phyloP scores from a whole-genome alignment of 2,329 filamentous ascomycete genomes.

The Verticillium nubilum region DNA sequence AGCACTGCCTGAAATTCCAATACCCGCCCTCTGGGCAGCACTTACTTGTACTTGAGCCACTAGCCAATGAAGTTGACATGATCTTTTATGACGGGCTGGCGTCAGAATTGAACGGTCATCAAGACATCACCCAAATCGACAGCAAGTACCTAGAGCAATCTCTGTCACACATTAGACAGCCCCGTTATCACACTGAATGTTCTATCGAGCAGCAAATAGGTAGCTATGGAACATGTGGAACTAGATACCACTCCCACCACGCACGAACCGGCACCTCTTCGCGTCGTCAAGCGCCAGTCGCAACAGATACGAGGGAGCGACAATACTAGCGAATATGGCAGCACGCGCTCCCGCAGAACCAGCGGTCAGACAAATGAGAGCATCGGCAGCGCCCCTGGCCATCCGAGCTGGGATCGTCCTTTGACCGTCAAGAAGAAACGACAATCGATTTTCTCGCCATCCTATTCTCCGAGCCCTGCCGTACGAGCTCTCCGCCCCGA shows the following conservation, averaged over 20 bases:
- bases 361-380: constrained; percentile 20
- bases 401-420: constrained; percentile 15
- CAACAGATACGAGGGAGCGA: constrained; percentile 1
- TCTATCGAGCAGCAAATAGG: neutral
- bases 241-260: neutral
- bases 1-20: constrained; percentile 17
- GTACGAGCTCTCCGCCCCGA: neutral
- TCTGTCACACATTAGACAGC: neutral
- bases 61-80: neutral
- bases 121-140: neutral
- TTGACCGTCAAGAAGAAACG: constrained; percentile 30
- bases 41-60: neutral
- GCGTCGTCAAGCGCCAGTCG: constrained; percentile 38
- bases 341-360: neutral
- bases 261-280: constrained; percentile 36
- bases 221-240: neutral
- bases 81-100: neutral
- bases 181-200: neutral
- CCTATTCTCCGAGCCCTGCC: neutral
- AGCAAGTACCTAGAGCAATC: neutral
- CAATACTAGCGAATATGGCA: neutral
- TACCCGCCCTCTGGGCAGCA: neutral
- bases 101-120: neutral
- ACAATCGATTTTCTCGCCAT: constrained; percentile 2
- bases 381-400: constrained; percentile 18